Evolutionary conservation across 306 rosid species (phyloP), one percentile per base, ranked within the genome.

Genomic region (Rosa persica): DNA sequence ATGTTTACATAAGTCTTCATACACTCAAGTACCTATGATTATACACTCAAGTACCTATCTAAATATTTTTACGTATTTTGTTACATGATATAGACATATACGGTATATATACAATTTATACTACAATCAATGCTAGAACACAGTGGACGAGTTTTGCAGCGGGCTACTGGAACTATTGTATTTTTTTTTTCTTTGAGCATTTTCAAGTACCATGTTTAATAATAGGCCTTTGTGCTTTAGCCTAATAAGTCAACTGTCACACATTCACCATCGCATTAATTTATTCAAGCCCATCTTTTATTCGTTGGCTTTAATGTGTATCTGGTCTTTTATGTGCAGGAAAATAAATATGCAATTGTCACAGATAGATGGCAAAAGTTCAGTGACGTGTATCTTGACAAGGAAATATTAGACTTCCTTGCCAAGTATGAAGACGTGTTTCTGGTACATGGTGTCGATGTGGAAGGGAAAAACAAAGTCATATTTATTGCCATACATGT

Each of bases 291-390:
- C 12, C 55, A 69, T 49, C 42, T 46, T 54, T 44, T 11, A 39
- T 12, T 0, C 10, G 44, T 11, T 12, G n/a, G 3, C 42, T n/a
- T 27, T 60, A 58, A 42, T 61, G 8, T 44, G 12, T 47, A 80
- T 81, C 65, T 67, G 51, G 40, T 47, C 65, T 84, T 76, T 70
- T 54, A 13, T 85, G 48, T 79, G 78, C 86, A 92, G 98, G 98
- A 87, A 43, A 91, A 88, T 86, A 87, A 83, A 89, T 92, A 92
- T 74, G 96, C 93, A 81, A 88, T 95, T 78, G 98, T 95, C 80
- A 95, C 96, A 19, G 97, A 95, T 79, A 88, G 98, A 85, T 95
- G 98, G 96, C 98, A 95, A 87, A 95, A 91, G 86, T 95, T 95
- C 82, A 92, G 96, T 69, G 96, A 91, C 76, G 93, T 92, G 66